Conservation (phyloP, 306 rosid species). For the Hylodesmum podocarpum region DNA sequence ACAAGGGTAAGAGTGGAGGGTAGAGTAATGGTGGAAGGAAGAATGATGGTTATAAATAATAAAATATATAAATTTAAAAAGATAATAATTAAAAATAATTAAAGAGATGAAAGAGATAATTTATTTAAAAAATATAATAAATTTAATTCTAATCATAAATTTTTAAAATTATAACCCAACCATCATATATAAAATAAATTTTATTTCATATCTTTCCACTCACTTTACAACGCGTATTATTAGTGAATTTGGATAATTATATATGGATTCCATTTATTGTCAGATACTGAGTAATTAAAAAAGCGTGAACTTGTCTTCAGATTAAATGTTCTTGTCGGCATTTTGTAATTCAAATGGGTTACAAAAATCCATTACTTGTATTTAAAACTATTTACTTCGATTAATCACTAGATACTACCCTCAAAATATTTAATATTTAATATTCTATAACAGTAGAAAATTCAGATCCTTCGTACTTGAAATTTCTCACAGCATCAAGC, state of each 20-base stretch:
- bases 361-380: neutral
- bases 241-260: neutral
- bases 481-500: conserved; percentile 23
- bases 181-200: no score
- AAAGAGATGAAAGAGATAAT: no score
- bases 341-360: neutral
- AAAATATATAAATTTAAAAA: no score
- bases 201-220: no score
- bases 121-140: no score
- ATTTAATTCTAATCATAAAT: no score
- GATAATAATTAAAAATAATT: no score
- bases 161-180: no score
- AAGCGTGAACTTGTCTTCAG: neutral
- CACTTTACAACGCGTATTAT: no score
- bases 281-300: neutral
- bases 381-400: neutral
- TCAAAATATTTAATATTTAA: neutral
- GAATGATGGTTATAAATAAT: no score
- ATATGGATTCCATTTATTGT: neutral
- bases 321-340: neutral
- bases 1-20: no score
- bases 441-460: neutral
- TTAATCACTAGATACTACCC: neutral
- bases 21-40: no score
- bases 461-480: neutral